These are phyloP conservation scores for Capronia coronata DNA, from an alignment of 2,329 filamentous ascomycete species.

Conservation along the genomic window DNA sequence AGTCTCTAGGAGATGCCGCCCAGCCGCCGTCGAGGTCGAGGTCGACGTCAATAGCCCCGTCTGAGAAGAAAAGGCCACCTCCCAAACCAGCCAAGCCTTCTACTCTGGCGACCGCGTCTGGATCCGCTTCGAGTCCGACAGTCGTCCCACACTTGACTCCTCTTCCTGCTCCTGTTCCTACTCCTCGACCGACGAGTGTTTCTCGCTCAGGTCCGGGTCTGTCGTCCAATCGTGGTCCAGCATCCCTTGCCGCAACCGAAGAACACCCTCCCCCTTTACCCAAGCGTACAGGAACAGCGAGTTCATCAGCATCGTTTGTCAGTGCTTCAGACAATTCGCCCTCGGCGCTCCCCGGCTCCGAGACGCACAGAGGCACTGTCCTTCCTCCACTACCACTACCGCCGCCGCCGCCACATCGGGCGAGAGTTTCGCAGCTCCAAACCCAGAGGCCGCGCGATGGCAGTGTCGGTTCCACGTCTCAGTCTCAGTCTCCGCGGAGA, in stretches of 20 bases:
- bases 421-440: conserved; percentile 3
- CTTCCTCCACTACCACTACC: conserved; percentile 2
- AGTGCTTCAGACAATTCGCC: conserved; percentile 18
- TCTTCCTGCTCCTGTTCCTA: no score
- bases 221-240: no score
- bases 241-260: no score
- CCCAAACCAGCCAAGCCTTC: conserved; percentile 59
- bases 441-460: conserved; percentile 3
- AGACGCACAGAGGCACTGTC: neutral
- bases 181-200: conserved; percentile 5
- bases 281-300: conserved; percentile 17
- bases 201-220: no score
- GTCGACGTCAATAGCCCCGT: conserved; percentile 30
- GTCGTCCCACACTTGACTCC: conserved; percentile 12
- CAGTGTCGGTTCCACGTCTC: neutral
- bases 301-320: conserved; percentile 21
- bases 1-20: neutral
- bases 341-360: conserved; percentile 1
- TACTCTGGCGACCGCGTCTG: conserved; percentile 31
- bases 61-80: conserved; percentile 42
- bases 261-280: conserved; percentile 24
- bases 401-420: conserved; percentile 1
- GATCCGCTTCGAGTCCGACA: conserved; percentile 14
- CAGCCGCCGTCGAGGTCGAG: neutral
- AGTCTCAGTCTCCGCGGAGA: neutral